These are phyloP conservation scores for Arthroderma uncinatum DNA, from an alignment of 2,329 filamentous ascomycete species.

Conservation along the genomic window DNA sequence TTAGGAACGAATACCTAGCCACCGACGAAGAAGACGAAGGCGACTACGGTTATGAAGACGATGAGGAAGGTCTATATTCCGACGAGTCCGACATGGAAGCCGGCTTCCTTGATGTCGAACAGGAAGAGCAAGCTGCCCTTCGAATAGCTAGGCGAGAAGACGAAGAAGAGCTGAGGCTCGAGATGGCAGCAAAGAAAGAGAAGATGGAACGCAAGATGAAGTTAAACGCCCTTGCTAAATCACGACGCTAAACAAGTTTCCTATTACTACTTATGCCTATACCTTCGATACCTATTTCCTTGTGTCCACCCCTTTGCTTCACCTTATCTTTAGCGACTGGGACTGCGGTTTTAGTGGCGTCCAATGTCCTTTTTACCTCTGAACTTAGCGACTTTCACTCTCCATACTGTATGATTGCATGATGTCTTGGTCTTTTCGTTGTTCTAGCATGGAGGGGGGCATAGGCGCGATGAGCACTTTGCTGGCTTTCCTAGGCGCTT, in stretches of 20 bases:
- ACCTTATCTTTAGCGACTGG: background rate
- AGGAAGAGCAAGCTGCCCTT: slow-evolving; percentile 35
- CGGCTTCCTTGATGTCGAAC: slow-evolving; percentile 36
- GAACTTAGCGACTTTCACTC: background rate
- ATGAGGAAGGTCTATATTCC: slow-evolving; percentile 33
- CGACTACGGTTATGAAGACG: slow-evolving; percentile 29
- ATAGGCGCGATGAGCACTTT: slow-evolving; percentile 1
- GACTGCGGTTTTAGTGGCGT: slow-evolving; percentile 2
- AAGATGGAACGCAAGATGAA: slow-evolving; percentile 38
- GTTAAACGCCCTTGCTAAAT: slow-evolving; percentile 28
- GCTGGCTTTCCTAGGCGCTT: slow-evolving; percentile 3
- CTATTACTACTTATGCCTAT: background rate
- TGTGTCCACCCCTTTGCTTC: background rate
- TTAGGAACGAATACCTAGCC: slow-evolving; percentile 35
- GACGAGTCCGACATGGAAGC: slow-evolving; percentile 43
- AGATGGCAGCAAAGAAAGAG: slow-evolving; percentile 36
- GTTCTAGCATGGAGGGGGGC: slow-evolving; percentile 3
- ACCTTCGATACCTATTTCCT: background rate
- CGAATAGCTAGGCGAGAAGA: slow-evolving; percentile 36
- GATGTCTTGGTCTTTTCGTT: background rate
- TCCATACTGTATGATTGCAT: slow-evolving; percentile 1
- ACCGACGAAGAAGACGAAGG: slow-evolving; percentile 41
- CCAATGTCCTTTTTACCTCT: background rate
- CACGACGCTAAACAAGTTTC: slow-evolving; percentile 19
- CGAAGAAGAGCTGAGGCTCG: slow-evolving; percentile 34